Base-by-base conservation (phyloP, 2,329 filamentous ascomycete genomes). In the Xylaria arbuscula region DNA sequence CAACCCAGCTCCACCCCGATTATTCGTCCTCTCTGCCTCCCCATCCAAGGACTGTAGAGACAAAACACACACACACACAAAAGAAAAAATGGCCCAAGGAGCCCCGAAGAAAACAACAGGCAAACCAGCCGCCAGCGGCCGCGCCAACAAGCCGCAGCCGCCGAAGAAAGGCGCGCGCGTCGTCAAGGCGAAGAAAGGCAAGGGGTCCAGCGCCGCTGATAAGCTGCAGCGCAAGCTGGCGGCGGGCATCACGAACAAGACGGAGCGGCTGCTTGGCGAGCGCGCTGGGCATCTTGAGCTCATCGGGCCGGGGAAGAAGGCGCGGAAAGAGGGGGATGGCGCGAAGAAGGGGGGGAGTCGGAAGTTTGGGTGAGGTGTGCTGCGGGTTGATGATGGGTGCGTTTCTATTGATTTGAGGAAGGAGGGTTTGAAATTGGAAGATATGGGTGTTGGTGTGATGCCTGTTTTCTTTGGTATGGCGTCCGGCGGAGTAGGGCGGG, bases 231-330 rank as follows among this genome's bases (percentile, higher is more conserved):
- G 83, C 74, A 87, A 88, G 78, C 86, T 85, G 76, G 83, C 85
- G 13, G 82, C 85, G 3, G 87, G 86, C 55, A 81, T 89, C 75
- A 83, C 81, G 51, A 81, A 81, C 66, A 82, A 83, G 80, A 89
- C 87, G 38, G 87, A 89, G 81, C 81, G 82, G 70, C 80, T 89
- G 75, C 82, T 89, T 48, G 87, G 87, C 68, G 86, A 89, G 81
- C 80, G 87, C 9, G 87, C 86, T 5, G 87, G 87, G 0, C 87
- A 89, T 67, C 78, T 89, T 28, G 87, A 89, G 80, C 76, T 89
- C 70, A 87, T 89, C 69, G 87, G 76, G 4, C 72, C 74, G 24
- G 74, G 84, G 10, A 86, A 87, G 78, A 87, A 73, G 69, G 72
- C 66, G 8, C 57, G 71, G 24, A 75, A 72, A 47, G 75, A 75